Evolutionary conservation across 1,139 yeast species (phyloP).

Genomic region (Debaryomyces singareniensis): DNA sequence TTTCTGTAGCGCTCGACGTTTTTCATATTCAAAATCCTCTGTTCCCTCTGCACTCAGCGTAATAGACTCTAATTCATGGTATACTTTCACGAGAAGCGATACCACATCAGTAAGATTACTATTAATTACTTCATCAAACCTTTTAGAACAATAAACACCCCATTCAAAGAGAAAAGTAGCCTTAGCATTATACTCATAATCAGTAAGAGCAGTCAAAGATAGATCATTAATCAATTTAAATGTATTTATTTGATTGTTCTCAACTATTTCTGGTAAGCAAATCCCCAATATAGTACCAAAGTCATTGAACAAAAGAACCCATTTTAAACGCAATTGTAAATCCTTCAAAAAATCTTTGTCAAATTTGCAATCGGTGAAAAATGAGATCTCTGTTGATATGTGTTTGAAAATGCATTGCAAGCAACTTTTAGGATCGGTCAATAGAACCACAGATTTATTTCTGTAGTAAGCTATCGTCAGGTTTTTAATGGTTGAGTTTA

Average conservation of each 20-base stretch:
- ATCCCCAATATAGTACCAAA: slow-evolving; percentile 14
- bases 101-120: slow-evolving; percentile 6
- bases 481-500: slow-evolving; percentile 13
- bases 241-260: slow-evolving; percentile 10
- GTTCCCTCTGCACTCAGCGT: slow-evolving; percentile 9
- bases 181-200: slow-evolving; percentile 15
- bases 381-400: slow-evolving; percentile 14
- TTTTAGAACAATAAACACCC: slow-evolving; percentile 11
- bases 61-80: slow-evolving; percentile 8
- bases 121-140: slow-evolving; percentile 2
- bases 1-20: slow-evolving; percentile 21
- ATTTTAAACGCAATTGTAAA: slow-evolving; percentile 18
- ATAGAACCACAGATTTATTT: slow-evolving; percentile 14
- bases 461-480: slow-evolving; percentile 14
- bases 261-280: slow-evolving; percentile 16
- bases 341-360: slow-evolving; percentile 13
- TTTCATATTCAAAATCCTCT: slow-evolving; percentile 22
- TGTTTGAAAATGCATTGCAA: slow-evolving; percentile 12
- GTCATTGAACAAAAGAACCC: slow-evolving; percentile 25
- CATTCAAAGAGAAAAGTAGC: slow-evolving; percentile 15
- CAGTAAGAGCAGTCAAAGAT: slow-evolving; percentile 12
- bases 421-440: slow-evolving; percentile 12
- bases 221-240: slow-evolving; percentile 13
- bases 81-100: slow-evolving; percentile 7
- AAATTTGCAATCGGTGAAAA: slow-evolving; percentile 20